phyloP scores from a whole-genome alignment of 1,284 basidiomycete genomes.

The Puccinia hordei region DNA sequence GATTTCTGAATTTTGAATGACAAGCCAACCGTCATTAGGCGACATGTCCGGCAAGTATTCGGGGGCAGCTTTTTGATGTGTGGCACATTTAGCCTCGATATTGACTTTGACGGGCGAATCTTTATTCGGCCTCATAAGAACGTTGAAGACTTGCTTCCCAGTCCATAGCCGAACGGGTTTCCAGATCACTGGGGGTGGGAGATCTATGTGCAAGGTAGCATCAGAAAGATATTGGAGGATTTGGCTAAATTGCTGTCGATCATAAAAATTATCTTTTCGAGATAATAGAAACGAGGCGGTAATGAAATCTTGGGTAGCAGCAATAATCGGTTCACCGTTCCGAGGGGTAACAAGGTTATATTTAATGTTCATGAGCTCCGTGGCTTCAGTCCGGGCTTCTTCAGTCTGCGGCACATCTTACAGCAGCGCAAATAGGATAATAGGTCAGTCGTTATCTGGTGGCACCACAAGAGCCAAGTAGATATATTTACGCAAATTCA shows the following conservation, averaged over 20 bases:
- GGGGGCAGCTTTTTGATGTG: constrained; percentile 77
- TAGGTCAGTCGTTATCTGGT: constrained; percentile 56
- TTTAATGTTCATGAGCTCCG: constrained; percentile 97
- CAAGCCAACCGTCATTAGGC: constrained; percentile 97
- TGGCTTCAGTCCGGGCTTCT: constrained; percentile 94
- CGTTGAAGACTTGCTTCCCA: constrained; percentile 96
- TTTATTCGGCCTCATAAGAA: constrained; percentile 92
- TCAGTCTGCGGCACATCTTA: constrained; percentile 93
- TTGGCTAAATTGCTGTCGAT: constrained; percentile 92
- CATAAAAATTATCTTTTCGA: constrained; percentile 87
- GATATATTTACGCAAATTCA: constrained; percentile 74
- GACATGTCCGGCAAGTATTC: constrained; percentile 74
- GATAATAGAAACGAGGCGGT: constrained; percentile 95
- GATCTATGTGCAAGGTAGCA: constrained; percentile 86
- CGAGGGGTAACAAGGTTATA: constrained; percentile 95
- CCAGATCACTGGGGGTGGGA: constrained; percentile 91
- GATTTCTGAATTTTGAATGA: constrained; percentile 96
- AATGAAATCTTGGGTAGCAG: constrained; percentile 98
- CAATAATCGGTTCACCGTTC: constrained; percentile 97
- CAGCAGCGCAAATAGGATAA: constrained; percentile 56
- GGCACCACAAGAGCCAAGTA: constrained; percentile 55
- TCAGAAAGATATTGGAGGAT: constrained; percentile 94
- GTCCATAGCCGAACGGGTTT: constrained; percentile 95
- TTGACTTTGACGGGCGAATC: constrained; percentile 83
- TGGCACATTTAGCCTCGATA: constrained; percentile 94